These are phyloP conservation scores for Xylaria sp. DNA, from an alignment of 2,329 filamentous ascomycete genomes.

Conservation along the genomic window DNA sequence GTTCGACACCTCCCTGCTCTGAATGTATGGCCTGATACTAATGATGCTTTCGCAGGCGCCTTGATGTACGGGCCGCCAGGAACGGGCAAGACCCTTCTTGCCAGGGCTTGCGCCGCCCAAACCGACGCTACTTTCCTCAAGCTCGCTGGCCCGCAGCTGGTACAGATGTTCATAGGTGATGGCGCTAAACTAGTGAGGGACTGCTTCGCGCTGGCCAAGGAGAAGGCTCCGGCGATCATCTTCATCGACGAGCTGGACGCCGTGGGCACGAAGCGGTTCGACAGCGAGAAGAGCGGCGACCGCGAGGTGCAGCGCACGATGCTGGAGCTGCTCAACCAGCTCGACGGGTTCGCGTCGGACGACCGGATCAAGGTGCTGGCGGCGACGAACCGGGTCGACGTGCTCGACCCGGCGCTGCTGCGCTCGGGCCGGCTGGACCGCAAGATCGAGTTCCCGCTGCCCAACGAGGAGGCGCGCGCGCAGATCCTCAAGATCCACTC, in stretches of 20 bases:
- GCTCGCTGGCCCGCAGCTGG: constrained; percentile 93
- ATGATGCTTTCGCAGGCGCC: constrained; percentile 63
- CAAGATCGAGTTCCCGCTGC: constrained; percentile 97
- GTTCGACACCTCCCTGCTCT: constrained; percentile 26
- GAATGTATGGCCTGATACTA: constrained; percentile 7
- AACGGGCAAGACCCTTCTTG: constrained; percentile 88
- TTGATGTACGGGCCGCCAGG: constrained; percentile 96
- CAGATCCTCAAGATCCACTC: constrained; percentile 98
- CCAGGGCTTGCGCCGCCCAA: constrained; percentile 94
- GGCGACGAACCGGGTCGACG: constrained; percentile 92
- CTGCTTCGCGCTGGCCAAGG: constrained; percentile 95
- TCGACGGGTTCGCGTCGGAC: constrained; percentile 96
- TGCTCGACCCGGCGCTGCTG: constrained; percentile 87
- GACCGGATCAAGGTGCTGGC: constrained; percentile 96
- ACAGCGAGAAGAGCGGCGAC: constrained; percentile 97
- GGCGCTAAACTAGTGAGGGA: constrained; percentile 97
- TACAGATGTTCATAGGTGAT: constrained; percentile 99
- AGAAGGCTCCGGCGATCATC: constrained; percentile 98
- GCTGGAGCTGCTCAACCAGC: constrained; percentile 97
- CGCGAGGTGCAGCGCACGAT: constrained; percentile 98
- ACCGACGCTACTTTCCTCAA: constrained; percentile 99
- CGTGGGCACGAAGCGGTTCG: constrained; percentile 98
- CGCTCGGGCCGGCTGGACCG: constrained; percentile 90
- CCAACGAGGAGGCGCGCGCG: constrained; percentile 95
- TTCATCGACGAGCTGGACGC: constrained; percentile 99